These are phyloP conservation scores for Friedmanniomyces simplex DNA, from an alignment of 495 filamentous ascomycete species.

Conservation along the genomic window DNA sequence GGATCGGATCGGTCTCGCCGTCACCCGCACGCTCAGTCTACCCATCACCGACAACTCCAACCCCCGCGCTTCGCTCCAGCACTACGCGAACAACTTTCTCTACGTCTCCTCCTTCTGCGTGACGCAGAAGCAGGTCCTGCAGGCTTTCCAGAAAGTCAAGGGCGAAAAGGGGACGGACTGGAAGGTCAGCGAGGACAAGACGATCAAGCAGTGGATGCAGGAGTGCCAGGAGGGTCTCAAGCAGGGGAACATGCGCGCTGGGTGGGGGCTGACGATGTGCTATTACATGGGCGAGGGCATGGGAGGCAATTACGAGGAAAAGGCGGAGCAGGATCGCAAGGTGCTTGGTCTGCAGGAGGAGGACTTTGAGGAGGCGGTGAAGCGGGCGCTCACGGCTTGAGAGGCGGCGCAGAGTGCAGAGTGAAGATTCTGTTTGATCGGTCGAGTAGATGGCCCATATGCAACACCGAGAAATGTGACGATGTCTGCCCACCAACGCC, in stretches of 20 bases:
- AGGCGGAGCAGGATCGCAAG: conserved; percentile 36
- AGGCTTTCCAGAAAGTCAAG: conserved; percentile 40
- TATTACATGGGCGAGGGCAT: conserved; percentile 41
- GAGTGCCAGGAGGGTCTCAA: conserved; percentile 34
- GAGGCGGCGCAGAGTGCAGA: background rate
- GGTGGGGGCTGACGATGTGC: conserved; percentile 42
- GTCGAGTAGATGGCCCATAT: background rate
- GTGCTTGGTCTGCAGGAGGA: conserved; percentile 46
- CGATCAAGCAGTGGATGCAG: conserved; percentile 34
- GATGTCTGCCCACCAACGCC: background rate
- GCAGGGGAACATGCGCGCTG: conserved; percentile 37
- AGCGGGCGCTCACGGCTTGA: background rate
- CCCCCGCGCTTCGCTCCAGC: conserved; percentile 13
- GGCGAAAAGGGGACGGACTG: conserved; percentile 38
- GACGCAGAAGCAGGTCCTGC: conserved; percentile 41
- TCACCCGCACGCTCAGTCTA: conserved; percentile 13
- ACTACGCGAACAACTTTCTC: conserved; percentile 33
- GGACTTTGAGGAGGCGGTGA: conserved; percentile 42
- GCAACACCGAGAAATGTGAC: background rate
- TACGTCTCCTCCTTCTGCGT: conserved; percentile 36
- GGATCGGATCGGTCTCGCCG: background rate
- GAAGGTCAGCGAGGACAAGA: conserved; percentile 38
- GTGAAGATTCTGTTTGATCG: background rate
- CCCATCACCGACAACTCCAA: background rate
- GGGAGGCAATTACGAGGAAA: conserved; percentile 35